Evolutionary conservation across 139 green algal genomes (phyloP).

Genomic region (Ulvella scutata): DNA sequence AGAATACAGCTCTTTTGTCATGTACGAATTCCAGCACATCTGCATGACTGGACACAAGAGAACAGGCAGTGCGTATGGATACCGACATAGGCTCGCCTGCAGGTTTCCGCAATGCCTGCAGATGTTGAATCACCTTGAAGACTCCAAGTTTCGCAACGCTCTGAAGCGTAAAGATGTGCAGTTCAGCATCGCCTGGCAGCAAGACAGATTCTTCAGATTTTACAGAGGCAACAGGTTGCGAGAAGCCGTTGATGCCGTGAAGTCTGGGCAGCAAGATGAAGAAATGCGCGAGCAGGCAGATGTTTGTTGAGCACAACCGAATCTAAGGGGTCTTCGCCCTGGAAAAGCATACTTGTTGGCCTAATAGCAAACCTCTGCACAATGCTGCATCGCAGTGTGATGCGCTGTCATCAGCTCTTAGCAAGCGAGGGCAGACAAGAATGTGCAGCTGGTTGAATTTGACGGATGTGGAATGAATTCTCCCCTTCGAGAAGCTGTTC

Average conservation of each 20-base stretch:
- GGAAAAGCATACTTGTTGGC: too few relatives aligned
- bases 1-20: slow-evolving; percentile 59
- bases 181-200: slow-evolving; percentile 58
- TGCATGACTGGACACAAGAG: background rate
- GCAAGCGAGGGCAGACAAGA: too few relatives aligned
- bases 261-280: too few relatives aligned
- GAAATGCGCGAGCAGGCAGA: too few relatives aligned
- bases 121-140: slow-evolving; percentile 69
- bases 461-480: too few relatives aligned
- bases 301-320: too few relatives aligned
- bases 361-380: too few relatives aligned
- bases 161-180: slow-evolving; percentile 35
- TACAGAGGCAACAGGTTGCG: slow-evolving; percentile 40
- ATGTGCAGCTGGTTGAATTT: too few relatives aligned
- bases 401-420: too few relatives aligned
- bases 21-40: slow-evolving; percentile 15
- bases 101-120: slow-evolving; percentile 74
- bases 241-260: slow-evolving; percentile 11
- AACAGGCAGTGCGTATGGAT: background rate
- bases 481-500: too few relatives aligned
- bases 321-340: too few relatives aligned
- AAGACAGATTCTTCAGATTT: slow-evolving; percentile 59
- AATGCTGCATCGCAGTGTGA: too few relatives aligned
- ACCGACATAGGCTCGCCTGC: background rate
- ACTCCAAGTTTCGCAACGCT: slow-evolving; percentile 49